Percentiles rank a stretch among this genome's conserved stretches.
phyloP scores from a whole-genome alignment of 2,329 filamentous ascomycete species.

The Trichoderma afroharzianum region DNA sequence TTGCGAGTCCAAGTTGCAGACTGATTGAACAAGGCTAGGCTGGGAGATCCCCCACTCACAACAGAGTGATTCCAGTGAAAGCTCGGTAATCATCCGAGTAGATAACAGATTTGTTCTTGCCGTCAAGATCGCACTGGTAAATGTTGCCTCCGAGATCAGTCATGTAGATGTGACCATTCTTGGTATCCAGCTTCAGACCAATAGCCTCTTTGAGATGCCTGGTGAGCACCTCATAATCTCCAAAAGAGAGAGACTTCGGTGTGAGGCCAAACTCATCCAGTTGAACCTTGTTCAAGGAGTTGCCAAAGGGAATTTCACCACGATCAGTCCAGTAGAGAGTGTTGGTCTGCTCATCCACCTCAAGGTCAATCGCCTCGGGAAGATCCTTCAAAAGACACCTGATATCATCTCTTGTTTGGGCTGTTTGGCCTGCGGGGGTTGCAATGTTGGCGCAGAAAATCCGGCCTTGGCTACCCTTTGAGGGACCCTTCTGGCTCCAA shows the following conservation, averaged over 20 bases:
- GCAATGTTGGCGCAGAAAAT: slow-evolving; percentile 50
- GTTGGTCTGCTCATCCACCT: slow-evolving; percentile 44
- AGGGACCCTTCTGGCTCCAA: slow-evolving; percentile 58
- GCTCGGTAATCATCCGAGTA: not conserved
- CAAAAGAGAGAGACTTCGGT: slow-evolving; percentile 26
- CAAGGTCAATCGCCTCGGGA: slow-evolving; percentile 57
- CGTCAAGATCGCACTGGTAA: slow-evolving; percentile 35
- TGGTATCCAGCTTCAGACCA: slow-evolving; percentile 40
- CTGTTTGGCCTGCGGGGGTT: slow-evolving; percentile 33
- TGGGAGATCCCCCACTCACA: not conserved
- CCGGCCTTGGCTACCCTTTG: slow-evolving; percentile 47
- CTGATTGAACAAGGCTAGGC: not conserved
- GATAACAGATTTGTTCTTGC: slow-evolving; percentile 10
- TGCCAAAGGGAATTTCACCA: slow-evolving; percentile 54
- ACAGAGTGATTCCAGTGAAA: not conserved
- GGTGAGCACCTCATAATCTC: slow-evolving; percentile 22
- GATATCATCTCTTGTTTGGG: slow-evolving; percentile 38
- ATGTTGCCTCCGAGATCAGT: slow-evolving; percentile 40
- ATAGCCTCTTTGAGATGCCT: slow-evolving; percentile 44
- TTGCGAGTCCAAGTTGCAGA: not conserved
- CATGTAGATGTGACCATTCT: slow-evolving; percentile 35
- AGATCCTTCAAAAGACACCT: slow-evolving; percentile 41
- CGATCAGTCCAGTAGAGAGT: slow-evolving; percentile 59
- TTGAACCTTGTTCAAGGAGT: slow-evolving; percentile 44
- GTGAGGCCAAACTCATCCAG: slow-evolving; percentile 1